Conservation (phyloP, 2,329 filamentous ascomycete species). For the Colletotrichum orchidophilum region DNA sequence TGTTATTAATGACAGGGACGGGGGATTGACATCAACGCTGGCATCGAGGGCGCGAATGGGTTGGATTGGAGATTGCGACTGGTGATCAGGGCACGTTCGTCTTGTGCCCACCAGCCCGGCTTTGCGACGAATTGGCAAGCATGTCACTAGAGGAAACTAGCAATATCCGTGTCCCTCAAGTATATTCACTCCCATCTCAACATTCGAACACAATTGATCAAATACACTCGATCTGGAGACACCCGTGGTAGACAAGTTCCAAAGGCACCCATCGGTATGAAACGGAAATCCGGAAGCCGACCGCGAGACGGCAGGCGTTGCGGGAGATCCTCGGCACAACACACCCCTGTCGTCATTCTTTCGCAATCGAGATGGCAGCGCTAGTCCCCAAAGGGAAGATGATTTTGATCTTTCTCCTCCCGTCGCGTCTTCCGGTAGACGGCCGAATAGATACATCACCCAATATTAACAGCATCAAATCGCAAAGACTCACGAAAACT, state of each 20-base stretch:
- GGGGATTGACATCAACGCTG: neutral
- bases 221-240: neutral
- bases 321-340: slow-evolving; percentile 21
- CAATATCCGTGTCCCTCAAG: neutral
- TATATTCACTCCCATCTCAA: neutral
- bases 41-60: neutral
- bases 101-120: neutral
- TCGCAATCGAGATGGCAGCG: neutral
- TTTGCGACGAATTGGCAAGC: neutral
- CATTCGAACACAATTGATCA: neutral
- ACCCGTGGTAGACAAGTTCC: neutral
- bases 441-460: neutral
- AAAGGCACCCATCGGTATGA: neutral
- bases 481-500: neutral
- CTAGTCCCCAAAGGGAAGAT: slow-evolving; percentile 16
- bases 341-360: neutral
- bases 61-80: neutral
- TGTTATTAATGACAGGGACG: neutral
- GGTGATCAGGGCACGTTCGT: neutral
- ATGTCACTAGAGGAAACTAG: neutral
- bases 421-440: slow-evolving; percentile 25
- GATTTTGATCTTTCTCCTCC: neutral
- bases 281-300: neutral
- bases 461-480: neutral
- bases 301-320: neutral